Evolutionary conservation across 306 rosid species (phyloP).

Genomic region (Astragalus glycyphyllos): DNA sequence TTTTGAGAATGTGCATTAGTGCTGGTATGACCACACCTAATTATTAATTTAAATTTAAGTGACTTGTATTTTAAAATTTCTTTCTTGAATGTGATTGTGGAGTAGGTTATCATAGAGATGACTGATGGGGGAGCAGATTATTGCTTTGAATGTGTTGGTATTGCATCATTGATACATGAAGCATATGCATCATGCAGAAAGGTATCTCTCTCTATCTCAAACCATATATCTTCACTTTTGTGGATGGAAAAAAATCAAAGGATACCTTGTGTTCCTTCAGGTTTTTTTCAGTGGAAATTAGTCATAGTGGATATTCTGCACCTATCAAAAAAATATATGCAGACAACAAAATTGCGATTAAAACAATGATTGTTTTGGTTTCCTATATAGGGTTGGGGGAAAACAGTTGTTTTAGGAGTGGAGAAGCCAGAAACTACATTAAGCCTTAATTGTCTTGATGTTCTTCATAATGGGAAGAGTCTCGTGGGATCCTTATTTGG

Average conservation of each 20-base stretch:
- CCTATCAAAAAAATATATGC: background rate
- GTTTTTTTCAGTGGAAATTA: no score
- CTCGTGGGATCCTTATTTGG: conserved; percentile 78
- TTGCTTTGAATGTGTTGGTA: conserved; percentile 90
- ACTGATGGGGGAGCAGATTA: conserved; percentile 82
- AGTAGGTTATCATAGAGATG: conserved; percentile 64
- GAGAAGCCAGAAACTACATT: conserved; percentile 66
- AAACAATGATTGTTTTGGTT: conserved; percentile 8
- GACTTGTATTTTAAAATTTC: background rate
- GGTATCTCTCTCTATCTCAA: conserved; percentile 50
- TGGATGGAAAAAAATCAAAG: no score
- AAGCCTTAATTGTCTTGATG: conserved; percentile 49
- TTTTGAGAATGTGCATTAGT: no score
- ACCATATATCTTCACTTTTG: background rate
- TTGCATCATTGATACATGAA: conserved; percentile 71
- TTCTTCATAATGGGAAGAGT: conserved; percentile 65
- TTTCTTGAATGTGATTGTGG: background rate
- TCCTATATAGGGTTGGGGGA: conserved; percentile 83
- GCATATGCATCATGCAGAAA: conserved; percentile 81
- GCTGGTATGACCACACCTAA: no score
- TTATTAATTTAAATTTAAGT: no score
- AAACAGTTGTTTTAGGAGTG: conserved; percentile 78
- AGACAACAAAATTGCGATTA: background rate
- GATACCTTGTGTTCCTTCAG: no score
- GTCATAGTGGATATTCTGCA: no score